Conservation (phyloP, 768 basidiomycete species). For the Russula abietina region DNA sequence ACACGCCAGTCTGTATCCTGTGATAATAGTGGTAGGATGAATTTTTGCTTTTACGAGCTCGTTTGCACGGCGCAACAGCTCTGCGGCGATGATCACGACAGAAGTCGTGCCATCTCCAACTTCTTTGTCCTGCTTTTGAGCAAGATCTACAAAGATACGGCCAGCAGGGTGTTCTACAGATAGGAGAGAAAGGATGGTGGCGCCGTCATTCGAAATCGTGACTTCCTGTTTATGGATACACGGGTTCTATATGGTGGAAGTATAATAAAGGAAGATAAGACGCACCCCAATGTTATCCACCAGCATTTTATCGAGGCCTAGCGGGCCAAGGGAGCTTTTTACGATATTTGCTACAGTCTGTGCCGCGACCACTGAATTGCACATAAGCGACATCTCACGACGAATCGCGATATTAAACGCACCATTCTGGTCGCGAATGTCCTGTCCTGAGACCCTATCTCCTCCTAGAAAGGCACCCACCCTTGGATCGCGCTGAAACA, state of each 20-base stretch:
- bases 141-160: slow-evolving; percentile 94
- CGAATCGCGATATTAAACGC: slow-evolving; percentile 24
- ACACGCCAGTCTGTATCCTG: slow-evolving; percentile 94
- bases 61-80: slow-evolving; percentile 90
- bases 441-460: slow-evolving; percentile 89
- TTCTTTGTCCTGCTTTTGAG: slow-evolving; percentile 99
- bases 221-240: slow-evolving; percentile 70
- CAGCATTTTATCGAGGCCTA: slow-evolving; percentile 95
- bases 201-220: slow-evolving; percentile 98
- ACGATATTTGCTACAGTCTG: slow-evolving; percentile 96
- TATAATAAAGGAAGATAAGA: slow-evolving; percentile 18
- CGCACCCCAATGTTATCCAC: slow-evolving; percentile 95
- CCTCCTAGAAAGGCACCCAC: slow-evolving; percentile 93
- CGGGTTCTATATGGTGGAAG: slow-evolving; percentile 21
- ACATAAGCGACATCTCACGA: slow-evolving; percentile 5
- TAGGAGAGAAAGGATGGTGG: slow-evolving; percentile 92
- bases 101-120: slow-evolving; percentile 99
- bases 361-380: slow-evolving; percentile 78
- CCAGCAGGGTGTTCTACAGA: slow-evolving; percentile 97
- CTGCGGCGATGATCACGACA: slow-evolving; percentile 97
- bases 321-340: slow-evolving; percentile 90
- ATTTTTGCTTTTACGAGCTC: slow-evolving; percentile 98
- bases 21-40: slow-evolving; percentile 98
- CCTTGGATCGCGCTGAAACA: slow-evolving; percentile 78
- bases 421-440: slow-evolving; percentile 97